Conservation (phyloP, 1,139 yeast species). For the Pichia sp. region DNA sequence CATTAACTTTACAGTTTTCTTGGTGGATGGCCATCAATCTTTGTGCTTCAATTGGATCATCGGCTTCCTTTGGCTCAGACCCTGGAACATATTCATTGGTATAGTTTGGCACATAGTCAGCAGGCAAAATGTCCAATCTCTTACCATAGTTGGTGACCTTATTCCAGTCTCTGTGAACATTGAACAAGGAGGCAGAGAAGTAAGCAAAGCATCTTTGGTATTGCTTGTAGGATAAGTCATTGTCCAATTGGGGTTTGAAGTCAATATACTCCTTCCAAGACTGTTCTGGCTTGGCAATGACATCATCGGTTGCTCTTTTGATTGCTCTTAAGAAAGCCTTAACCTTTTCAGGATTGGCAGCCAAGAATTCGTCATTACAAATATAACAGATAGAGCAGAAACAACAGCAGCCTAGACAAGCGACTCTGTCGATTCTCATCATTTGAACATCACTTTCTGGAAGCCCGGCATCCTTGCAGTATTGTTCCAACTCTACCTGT, state of each 20-base stretch:
- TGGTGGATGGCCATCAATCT: constrained; percentile 45
- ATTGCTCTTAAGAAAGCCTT: constrained; percentile 43
- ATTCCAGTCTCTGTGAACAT: constrained; percentile 54
- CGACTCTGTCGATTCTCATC: constrained; percentile 54
- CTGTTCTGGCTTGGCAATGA: constrained; percentile 40
- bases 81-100: constrained; percentile 48
- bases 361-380: constrained; percentile 48
- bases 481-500: constrained; percentile 54
- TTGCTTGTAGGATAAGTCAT: constrained; percentile 37
- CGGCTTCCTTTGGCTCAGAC: constrained; percentile 46
- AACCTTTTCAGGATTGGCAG: constrained; percentile 47
- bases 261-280: constrained; percentile 47
- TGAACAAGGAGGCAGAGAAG: constrained; percentile 48
- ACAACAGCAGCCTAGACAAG: constrained; percentile 57
- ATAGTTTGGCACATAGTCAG: constrained; percentile 47
- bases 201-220: constrained; percentile 54
- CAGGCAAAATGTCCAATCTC: constrained; percentile 48
- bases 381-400: constrained; percentile 56
- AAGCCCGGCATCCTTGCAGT: constrained; percentile 42
- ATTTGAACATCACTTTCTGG: constrained; percentile 47
- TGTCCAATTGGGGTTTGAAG: constrained; percentile 46
- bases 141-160: constrained; percentile 54
- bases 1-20: constrained; percentile 43
- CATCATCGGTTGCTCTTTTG: constrained; percentile 47
- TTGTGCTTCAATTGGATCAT: constrained; percentile 46